Evolutionary conservation across 2,329 filamentous ascomycete genomes (phyloP).

Genomic region (Bipolaris bicolor): DNA sequence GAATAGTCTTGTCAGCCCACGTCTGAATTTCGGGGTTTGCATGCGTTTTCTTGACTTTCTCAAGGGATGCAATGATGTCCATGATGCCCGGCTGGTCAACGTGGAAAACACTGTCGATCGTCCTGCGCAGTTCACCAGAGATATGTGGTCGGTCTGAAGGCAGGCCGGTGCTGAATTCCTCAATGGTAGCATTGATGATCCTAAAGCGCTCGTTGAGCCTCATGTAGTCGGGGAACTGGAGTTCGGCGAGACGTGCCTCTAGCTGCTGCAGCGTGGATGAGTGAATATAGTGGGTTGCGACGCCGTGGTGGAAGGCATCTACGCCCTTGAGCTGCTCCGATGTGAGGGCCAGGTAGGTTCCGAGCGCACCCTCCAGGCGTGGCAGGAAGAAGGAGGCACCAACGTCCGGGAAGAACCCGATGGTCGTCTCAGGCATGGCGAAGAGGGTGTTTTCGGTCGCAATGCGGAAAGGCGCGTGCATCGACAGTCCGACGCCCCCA

Average conservation of each 20-base stretch:
- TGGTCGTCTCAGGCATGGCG: conserved; percentile 98
- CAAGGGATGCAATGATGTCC: conserved; percentile 73
- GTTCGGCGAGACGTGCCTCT: conserved; percentile 83
- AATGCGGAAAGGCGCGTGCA: conserved; percentile 95
- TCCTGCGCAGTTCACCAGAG: conserved; percentile 72
- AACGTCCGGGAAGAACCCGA: conserved; percentile 98
- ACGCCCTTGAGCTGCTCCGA: conserved; percentile 81
- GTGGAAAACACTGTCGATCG: conserved; percentile 74
- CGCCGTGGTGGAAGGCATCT: conserved; percentile 86
- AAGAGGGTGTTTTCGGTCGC: conserved; percentile 95
- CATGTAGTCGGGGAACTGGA: conserved; percentile 83
- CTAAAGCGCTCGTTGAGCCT: conserved; percentile 65
- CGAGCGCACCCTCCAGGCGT: conserved; percentile 81
- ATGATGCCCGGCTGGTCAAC: conserved; percentile 64
- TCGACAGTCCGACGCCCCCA: conserved; percentile 89
- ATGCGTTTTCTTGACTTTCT: conserved; percentile 51
- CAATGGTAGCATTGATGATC: conserved; percentile 84
- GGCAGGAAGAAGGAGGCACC: conserved; percentile 96
- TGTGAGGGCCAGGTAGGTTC: conserved; percentile 92
- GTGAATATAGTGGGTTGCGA: conserved; percentile 96
- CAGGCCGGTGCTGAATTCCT: conserved; percentile 87
- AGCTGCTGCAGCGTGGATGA: conserved; percentile 82
- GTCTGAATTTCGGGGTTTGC: conserved; percentile 55
- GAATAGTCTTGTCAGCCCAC: conserved; percentile 81
- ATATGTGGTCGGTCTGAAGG: conserved; percentile 64